Percentiles rank a stretch among this genome's conserved stretches.
Conservation (phyloP, 768 basidiomycete species). For the Lactarius sanguifluus region DNA sequence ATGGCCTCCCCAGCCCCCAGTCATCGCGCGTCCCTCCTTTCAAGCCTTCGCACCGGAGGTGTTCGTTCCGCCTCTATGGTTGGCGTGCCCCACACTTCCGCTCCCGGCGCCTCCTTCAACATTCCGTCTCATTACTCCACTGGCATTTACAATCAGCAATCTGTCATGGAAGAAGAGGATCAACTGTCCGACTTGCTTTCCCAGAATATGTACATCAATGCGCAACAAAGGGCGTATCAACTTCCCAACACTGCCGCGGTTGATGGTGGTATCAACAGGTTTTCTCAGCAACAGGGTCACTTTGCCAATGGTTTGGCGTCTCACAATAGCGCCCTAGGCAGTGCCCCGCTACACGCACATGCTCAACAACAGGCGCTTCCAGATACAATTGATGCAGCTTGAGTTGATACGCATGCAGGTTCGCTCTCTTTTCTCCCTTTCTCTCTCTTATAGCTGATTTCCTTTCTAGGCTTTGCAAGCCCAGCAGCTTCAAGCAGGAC, state of each 20-base stretch:
- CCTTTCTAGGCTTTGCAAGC: slow-evolving; percentile 57
- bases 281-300: slow-evolving; percentile 57
- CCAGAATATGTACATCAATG: slow-evolving; percentile 52
- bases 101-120: slow-evolving; percentile 62
- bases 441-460: slow-evolving; percentile 23
- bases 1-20: slow-evolving; percentile 51
- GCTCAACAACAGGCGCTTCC: slow-evolving; percentile 66
- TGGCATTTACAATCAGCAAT: slow-evolving; percentile 43
- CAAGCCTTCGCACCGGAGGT: slow-evolving; percentile 86
- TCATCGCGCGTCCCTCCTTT: slow-evolving; percentile 78
- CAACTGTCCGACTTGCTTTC: slow-evolving; percentile 57
- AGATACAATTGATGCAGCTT: slow-evolving; percentile 84
- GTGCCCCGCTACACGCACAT: slow-evolving; percentile 46
- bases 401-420: slow-evolving; percentile 84
- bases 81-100: slow-evolving; percentile 65
- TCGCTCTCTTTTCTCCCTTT: slow-evolving; percentile 31
- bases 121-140: slow-evolving; percentile 52
- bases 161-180: slow-evolving; percentile 59
- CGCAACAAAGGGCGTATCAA: slow-evolving; percentile 40
- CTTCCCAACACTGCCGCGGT: slow-evolving; percentile 69
- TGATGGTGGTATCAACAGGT: slow-evolving; percentile 65
- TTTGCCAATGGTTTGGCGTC: slow-evolving; percentile 49
- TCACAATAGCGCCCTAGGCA: slow-evolving; percentile 43
- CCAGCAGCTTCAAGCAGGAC: slow-evolving; percentile 74
- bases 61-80: slow-evolving; percentile 65